Evolutionary conservation across 768 basidiomycete species (phyloP).

Genomic region (Steccherinum ochraceum): DNA sequence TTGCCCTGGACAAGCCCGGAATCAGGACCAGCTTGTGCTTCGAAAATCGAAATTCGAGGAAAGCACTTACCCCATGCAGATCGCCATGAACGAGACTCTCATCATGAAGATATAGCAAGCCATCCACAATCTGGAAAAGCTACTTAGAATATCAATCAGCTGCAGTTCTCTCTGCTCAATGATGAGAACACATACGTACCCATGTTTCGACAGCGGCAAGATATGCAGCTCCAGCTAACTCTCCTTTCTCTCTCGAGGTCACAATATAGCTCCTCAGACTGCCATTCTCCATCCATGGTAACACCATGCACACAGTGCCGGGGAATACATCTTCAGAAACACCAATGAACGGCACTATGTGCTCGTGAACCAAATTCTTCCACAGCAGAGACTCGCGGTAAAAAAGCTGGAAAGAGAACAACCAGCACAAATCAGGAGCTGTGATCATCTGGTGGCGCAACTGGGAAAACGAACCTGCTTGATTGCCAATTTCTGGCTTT

Average conservation of each 20-base stretch:
- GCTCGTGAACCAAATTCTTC: not conserved
- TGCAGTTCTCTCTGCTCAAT: not conserved
- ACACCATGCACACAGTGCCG: conserved; percentile 3
- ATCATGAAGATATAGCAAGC: conserved; percentile 5
- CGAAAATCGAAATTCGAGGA: not conserved
- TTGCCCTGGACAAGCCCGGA: conserved; percentile 10
- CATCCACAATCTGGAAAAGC: conserved; percentile 1
- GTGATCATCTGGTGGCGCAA: not conserved
- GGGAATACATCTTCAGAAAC: not conserved
- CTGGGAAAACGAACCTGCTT: not conserved
- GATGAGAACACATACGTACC: not conserved
- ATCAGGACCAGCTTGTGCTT: no score
- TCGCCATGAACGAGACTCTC: conserved; percentile 7
- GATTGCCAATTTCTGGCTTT: not conserved
- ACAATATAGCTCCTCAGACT: not conserved
- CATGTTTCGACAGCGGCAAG: not conserved
- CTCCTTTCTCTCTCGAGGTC: not conserved
- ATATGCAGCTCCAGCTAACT: not conserved
- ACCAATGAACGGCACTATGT: not conserved
- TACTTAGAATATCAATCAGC: not conserved
- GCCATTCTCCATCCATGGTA: conserved; percentile 7
- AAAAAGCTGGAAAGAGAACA: not conserved
- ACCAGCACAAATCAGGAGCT: no score
- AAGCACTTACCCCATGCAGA: conserved; percentile 4
- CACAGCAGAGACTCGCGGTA: not conserved